Evolutionary conservation across 768 basidiomycete genomes (phyloP), one percentile per base, ranked within the genome.

Genomic region (Suillus placidus): DNA sequence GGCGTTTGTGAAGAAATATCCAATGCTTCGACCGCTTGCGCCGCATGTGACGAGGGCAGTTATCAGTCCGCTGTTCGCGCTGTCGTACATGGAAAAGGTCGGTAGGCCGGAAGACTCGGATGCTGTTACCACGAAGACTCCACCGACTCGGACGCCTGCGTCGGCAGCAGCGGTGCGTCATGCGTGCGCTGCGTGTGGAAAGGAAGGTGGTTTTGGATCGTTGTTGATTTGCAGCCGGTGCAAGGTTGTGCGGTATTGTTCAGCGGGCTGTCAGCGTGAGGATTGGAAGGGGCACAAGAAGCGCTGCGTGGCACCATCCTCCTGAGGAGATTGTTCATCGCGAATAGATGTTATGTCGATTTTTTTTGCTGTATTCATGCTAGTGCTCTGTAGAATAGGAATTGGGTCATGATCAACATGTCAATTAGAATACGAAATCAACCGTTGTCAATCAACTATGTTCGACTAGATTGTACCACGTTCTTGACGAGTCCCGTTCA

Each of bases 51-150:
- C 84, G 1, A 77, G 87, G 10, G 73, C 81, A 6, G 88, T 85
- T 0, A 73, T 89, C 45, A 77, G 81, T 2, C 88, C 85, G 0
- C 72, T 89, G 13, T 88, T 88, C 61, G 79, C 83, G 0, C 80
- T 83, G 18, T 78, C 85, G 7, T 86, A 83, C 69, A 62, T 86
- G 67, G 84, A 87, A 66, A 71, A 71, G 16, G 70, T 83, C 26
- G 76, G 72, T 3, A 62, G 66, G 20, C 42, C 8, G 37, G 43
- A 62, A 5, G 52, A n/a, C n/a, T n/a, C n/a, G n/a, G n/a, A 6
- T 38, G 3, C 4, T 8, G 0, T 16, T 1, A 4, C 7, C 26
- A 5, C 10, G 4, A 16, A 8, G 8, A 26, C 57, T 26, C 14
- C 37, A 10, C 6, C 32, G 1, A n/a, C n/a, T n/a, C n/a, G n/a